Conservation (phyloP, 306 rosid species). For the Ochetophila trinervis region DNA sequence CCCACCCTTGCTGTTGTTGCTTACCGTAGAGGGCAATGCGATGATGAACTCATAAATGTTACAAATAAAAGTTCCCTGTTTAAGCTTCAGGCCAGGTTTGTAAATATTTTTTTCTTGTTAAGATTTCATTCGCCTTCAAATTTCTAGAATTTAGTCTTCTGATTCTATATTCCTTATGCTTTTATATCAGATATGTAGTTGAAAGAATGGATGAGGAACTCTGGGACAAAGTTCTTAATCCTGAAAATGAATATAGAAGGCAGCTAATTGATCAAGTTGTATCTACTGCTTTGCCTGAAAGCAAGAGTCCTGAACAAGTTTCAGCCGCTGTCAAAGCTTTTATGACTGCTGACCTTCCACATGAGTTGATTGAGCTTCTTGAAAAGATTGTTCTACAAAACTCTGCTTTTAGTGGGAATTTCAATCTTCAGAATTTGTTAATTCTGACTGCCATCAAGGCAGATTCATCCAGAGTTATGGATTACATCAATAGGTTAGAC, state of each 20-base stretch:
- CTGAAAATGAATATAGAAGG: constrained; percentile 81
- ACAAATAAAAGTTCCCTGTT: constrained; percentile 94
- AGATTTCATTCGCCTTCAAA: neutral
- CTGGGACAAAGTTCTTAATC: constrained; percentile 88
- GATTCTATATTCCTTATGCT: constrained; percentile 11
- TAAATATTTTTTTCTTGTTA: constrained; percentile 14
- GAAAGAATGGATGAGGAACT: constrained; percentile 96
- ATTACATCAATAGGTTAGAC: constrained; percentile 85
- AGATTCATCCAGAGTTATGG: constrained; percentile 98
- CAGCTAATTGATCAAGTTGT: constrained; percentile 97
- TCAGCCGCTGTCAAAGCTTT: constrained; percentile 99
- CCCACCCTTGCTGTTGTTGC: constrained; percentile 99
- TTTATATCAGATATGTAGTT: constrained; percentile 77
- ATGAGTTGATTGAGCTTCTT: constrained; percentile 95
- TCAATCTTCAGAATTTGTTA: constrained; percentile 88
- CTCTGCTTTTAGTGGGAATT: constrained; percentile 99
- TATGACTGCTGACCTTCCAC: constrained; percentile 99
- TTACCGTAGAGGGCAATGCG: constrained; percentile 92
- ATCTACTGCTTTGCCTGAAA: constrained; percentile 94
- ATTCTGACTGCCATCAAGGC: constrained; percentile 96
- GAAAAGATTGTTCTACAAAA: constrained; percentile 99
- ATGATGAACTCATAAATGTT: constrained; percentile 86
- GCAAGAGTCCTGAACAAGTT: constrained; percentile 99
- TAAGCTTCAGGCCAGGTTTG: constrained; percentile 98
- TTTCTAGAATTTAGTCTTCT: neutral